Evolutionary conservation across 2,329 filamentous ascomycete species (phyloP).

Genomic region (Colletotrichum tropicicola): DNA sequence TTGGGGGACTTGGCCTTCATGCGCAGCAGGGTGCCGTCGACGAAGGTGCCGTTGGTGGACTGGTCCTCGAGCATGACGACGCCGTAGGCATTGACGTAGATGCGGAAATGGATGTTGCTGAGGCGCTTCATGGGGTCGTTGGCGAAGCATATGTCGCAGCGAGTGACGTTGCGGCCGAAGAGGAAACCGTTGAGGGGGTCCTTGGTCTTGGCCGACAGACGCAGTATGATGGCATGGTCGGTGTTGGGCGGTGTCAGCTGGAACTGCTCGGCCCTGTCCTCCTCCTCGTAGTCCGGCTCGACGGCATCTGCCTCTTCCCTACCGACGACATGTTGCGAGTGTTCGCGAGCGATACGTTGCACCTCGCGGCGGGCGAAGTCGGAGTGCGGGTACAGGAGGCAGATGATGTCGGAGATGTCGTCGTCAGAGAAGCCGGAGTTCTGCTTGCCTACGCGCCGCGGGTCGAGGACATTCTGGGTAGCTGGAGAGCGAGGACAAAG

Average conservation of each 20-base stretch:
- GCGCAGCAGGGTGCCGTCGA: constrained; percentile 76
- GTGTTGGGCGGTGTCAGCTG: constrained; percentile 60
- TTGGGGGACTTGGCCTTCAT: constrained; percentile 45
- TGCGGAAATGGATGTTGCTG: constrained; percentile 96
- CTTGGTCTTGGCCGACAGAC: constrained; percentile 78
- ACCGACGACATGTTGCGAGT: constrained; percentile 59
- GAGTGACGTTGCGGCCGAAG: constrained; percentile 79
- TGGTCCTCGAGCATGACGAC: constrained; percentile 92
- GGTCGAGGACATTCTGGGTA: constrained; percentile 84
- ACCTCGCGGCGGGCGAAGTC: constrained; percentile 77
- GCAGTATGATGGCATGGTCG: constrained; percentile 78
- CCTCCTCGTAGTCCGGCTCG: constrained; percentile 58
- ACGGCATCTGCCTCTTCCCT: constrained; percentile 58
- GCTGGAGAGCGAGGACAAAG: constrained; percentile 50
- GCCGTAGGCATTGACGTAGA: constrained; percentile 87
- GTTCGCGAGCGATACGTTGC: constrained; percentile 55
- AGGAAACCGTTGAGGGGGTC: constrained; percentile 78
- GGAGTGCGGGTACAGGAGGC: constrained; percentile 84
- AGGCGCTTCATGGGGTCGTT: constrained; percentile 77
- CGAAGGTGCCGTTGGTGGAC: constrained; percentile 94
- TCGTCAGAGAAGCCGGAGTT: constrained; percentile 84
- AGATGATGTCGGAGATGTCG: constrained; percentile 89
- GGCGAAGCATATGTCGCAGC: constrained; percentile 77
- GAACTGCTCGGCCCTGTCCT: constrained; percentile 60
- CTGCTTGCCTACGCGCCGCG: constrained; percentile 79